phyloP scores from a whole-genome alignment of 2,329 filamentous ascomycete genomes.

The Hysterium pulicare region DNA sequence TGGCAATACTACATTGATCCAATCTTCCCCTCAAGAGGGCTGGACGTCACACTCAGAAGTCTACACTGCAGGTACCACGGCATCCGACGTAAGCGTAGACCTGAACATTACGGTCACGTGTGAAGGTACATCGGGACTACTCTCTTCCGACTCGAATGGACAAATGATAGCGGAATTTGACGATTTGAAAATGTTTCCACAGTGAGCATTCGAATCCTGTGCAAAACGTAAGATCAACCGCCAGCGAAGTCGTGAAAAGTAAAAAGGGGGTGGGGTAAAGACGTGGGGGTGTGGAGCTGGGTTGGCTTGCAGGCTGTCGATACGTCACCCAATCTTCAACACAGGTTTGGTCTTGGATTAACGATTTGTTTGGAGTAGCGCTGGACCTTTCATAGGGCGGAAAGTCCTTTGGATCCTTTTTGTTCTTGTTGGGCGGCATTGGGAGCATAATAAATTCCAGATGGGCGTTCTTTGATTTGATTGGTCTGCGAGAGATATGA shows the following conservation, averaged over 20 bases:
- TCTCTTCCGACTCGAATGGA: not conserved
- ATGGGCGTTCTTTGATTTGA: constrained; percentile 22
- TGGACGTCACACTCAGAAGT: constrained; percentile 12
- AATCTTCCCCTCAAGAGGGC: constrained; percentile 13
- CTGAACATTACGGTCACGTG: constrained; percentile 20
- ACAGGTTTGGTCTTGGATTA: not conserved
- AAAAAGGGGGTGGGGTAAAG: constrained; percentile 1
- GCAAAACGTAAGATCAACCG: not conserved
- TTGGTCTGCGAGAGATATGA: constrained; percentile 21
- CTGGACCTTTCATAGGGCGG: not conserved
- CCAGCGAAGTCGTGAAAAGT: not conserved
- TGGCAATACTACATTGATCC: constrained; percentile 14
- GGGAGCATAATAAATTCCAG: constrained; percentile 16
- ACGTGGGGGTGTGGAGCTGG: constrained; percentile 1
- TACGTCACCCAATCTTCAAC: not conserved
- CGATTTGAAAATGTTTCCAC: not conserved
- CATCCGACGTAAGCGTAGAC: constrained; percentile 19
- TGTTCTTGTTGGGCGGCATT: not conserved
- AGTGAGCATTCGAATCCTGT: not conserved
- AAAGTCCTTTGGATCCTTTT: not conserved
- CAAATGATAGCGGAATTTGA: not conserved
- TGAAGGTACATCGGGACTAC: constrained; percentile 7
- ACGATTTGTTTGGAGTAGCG: not conserved
- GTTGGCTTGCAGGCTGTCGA: too few species aligned
- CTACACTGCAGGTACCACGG: constrained; percentile 17